Conservation (phyloP, 2,329 filamentous ascomycete genomes). For the Nemania abortiva region DNA sequence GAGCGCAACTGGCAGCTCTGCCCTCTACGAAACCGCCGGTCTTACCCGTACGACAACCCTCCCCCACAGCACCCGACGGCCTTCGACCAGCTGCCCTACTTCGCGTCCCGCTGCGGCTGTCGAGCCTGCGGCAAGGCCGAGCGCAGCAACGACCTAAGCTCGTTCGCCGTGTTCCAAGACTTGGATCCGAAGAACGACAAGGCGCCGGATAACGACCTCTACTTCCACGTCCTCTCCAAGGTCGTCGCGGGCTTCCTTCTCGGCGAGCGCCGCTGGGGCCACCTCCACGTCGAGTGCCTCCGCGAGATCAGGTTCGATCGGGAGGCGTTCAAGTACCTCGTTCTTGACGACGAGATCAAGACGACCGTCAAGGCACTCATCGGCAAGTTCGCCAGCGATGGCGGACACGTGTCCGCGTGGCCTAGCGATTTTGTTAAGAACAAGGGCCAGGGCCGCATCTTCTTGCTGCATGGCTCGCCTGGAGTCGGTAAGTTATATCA, state of each 20-base stretch:
- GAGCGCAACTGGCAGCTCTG: constrained; percentile 40
- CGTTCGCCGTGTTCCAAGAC: constrained; percentile 57
- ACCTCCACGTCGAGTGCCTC: constrained; percentile 57
- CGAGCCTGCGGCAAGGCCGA: constrained; percentile 50
- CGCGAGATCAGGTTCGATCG: constrained; percentile 57
- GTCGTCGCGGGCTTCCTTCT: constrained; percentile 62
- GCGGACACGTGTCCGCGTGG: constrained; percentile 59
- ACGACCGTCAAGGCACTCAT: constrained; percentile 61
- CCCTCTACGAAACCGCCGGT: constrained; percentile 19
- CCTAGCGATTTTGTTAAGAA: constrained; percentile 62
- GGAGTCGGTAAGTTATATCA: constrained; percentile 58
- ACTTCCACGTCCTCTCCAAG: constrained; percentile 58
- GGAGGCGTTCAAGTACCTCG: constrained; percentile 64
- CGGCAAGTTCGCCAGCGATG: constrained; percentile 59
- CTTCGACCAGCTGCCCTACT: constrained; percentile 57
- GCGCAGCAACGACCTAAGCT: constrained; percentile 45
- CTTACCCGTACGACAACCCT: background rate
- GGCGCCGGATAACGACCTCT: constrained; percentile 58
- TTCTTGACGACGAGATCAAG: constrained; percentile 63
- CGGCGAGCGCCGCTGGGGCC: constrained; percentile 59
- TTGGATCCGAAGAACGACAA: constrained; percentile 53
- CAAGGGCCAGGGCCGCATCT: constrained; percentile 64
- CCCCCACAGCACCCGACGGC: constrained; percentile 28
- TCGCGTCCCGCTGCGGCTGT: constrained; percentile 59
- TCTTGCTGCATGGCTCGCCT: constrained; percentile 64